Evolutionary conservation across 2,329 filamentous ascomycete genomes (phyloP).

Genomic region (Nothophaeocryptopus gaeumannii): DNA sequence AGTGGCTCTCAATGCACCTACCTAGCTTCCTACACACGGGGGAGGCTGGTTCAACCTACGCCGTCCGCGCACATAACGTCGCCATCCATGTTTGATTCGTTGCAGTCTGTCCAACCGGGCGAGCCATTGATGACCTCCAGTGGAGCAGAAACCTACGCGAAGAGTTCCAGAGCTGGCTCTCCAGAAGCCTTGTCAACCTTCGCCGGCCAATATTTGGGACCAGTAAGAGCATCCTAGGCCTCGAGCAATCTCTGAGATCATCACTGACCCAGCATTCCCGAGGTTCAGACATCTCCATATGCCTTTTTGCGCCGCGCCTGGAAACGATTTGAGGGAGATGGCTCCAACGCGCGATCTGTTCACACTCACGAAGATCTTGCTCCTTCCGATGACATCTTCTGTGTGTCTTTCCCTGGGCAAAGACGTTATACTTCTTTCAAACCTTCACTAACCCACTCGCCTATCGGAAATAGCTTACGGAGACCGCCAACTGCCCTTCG

Average conservation of each 20-base stretch:
- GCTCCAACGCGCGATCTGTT: constrained; percentile 7
- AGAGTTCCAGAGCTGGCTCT: constrained; percentile 17
- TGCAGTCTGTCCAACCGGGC: no score
- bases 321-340: constrained; percentile 44
- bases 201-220: constrained; percentile 28
- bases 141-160: constrained; percentile 5
- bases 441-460: no score
- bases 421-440: no score
- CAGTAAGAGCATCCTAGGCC: background rate
- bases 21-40: constrained; percentile 50
- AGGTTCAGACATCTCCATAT: constrained; percentile 23
- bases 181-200: constrained; percentile 21
- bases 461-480: no score
- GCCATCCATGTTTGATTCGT: no score
- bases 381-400: constrained; percentile 48
- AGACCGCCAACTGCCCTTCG: constrained; percentile 45
- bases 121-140: no score
- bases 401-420: no score
- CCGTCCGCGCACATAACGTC: constrained; percentile 33
- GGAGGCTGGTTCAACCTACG: constrained; percentile 22
- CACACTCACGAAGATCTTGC: constrained; percentile 27
- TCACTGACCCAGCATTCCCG: no score
- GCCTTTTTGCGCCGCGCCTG: constrained; percentile 51
- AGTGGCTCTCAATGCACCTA: constrained; percentile 45
- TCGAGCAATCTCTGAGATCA: no score